These are phyloP conservation scores for Leishmania tropica DNA, from an alignment of 208 protist species.

Conservation along the genomic window DNA sequence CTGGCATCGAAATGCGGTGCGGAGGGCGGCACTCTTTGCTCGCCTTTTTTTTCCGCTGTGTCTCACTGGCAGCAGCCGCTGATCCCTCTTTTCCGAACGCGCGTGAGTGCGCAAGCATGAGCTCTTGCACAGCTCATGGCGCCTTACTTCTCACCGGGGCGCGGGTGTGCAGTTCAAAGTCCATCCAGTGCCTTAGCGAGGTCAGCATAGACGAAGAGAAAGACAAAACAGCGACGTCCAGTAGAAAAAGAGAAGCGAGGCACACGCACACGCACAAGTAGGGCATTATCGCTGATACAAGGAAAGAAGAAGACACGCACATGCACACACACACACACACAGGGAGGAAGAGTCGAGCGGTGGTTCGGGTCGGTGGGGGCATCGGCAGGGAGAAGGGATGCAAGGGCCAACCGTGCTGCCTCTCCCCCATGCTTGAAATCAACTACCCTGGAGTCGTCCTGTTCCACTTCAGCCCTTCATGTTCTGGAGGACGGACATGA, in stretches of 20 bases:
- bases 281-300: neutral
- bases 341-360: neutral
- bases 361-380: neutral
- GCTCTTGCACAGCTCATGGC: neutral
- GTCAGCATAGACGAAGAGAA: neutral
- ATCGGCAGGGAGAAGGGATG: neutral
- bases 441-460: neutral
- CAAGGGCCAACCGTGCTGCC: neutral
- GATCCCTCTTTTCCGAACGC: neutral
- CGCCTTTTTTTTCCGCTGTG: neutral
- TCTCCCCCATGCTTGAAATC: neutral
- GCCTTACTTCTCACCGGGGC: no score
- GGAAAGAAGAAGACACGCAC: neutral
- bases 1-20: neutral
- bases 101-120: neutral
- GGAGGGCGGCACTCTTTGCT: neutral
- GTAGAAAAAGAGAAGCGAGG: neutral
- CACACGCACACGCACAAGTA: conserved; percentile 2
- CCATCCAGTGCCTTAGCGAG: neutral
- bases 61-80: neutral
- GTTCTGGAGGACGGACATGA: conserved; percentile 69
- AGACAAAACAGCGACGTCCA: neutral
- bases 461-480: conserved; percentile 33
- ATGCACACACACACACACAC: conserved; percentile 7
- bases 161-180: neutral